Evolutionary conservation across 805 yeast species (phyloP).

Genomic region (Peterozyma toletana): DNA sequence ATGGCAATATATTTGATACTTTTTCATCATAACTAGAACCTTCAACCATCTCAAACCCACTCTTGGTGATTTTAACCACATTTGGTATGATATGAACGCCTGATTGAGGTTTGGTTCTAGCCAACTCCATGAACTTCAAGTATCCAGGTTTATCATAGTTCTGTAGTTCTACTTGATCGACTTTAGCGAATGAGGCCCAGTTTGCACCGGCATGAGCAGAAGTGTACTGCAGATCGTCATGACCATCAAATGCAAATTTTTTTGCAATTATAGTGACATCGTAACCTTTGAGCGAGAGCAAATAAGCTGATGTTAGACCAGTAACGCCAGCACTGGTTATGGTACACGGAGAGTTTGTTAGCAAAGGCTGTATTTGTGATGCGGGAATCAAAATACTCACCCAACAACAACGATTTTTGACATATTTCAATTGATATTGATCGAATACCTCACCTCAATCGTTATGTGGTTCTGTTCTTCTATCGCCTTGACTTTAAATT

Average conservation of each 20-base stretch:
- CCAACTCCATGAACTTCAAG: conserved; percentile 30
- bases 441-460: too few species aligned
- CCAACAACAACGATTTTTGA: conserved; percentile 3
- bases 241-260: conserved; percentile 42
- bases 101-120: conserved; percentile 31
- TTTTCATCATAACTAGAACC: conserved; percentile 10
- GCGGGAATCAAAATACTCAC: background rate
- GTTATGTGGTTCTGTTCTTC: too few species aligned
- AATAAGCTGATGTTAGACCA: conserved; percentile 34
- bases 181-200: conserved; percentile 44
- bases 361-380: background rate
- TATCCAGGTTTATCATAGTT: conserved; percentile 35
- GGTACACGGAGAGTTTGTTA: background rate
- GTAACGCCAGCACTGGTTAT: conserved; percentile 32
- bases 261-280: conserved; percentile 25
- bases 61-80: conserved; percentile 9
- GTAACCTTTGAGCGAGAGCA: conserved; percentile 25
- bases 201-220: conserved; percentile 59
- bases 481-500: too few species aligned
- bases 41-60: conserved; percentile 7
- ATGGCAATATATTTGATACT: conserved; percentile 23
- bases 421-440: background rate
- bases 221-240: conserved; percentile 31
- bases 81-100: conserved; percentile 27
- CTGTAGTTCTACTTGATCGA: conserved; percentile 20